Base-by-base conservation (phyloP, 306 rosid genomes). In the Cercis canadensis region DNA sequence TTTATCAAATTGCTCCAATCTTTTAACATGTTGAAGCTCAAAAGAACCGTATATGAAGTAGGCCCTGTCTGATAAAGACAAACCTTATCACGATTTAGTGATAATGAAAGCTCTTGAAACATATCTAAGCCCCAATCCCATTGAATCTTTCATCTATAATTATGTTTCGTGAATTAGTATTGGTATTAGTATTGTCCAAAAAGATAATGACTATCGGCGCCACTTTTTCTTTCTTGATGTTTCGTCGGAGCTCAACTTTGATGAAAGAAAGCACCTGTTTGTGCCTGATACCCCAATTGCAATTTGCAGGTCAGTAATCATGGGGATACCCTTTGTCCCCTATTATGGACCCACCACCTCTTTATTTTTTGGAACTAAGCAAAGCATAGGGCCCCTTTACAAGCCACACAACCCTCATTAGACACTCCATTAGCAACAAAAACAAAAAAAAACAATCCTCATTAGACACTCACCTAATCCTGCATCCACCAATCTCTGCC, bases 271-370 rank as follows among this genome's bases (percentile, higher is more conserved):
- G 80, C 73, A 58, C 57, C 53, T 57, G 16, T 18, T 81, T 78
- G 76, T 66, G 74, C 75, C 43, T 69, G 79, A 84, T 76, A 67
- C 88, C 64, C 78, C 80, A 74, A 84, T 78, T 24, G 29, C 29
- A 24, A 24, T 5, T 37, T 80, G 78, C 84, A 82, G 81, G 94
- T 73, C 82, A 79, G 82, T 78, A 70, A 87, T 86, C 81, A 87
- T 88, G 85, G 89, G 83, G 92, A 85, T 88, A 80, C 96, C 94
- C 72, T 85, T 78, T 89, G 95, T 84, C 94, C 74, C 87, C 89
- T 70, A 41, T 10, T 0, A 5, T 7, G 87, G 95, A 57, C 90
- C 97, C 89, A 74, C 82, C 34, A 6, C 36, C 65, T 37, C 54
- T 75, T 53, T 70, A 46, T 43, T 73, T 83, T 81, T 81, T 72